Conservation (phyloP, 2,329 filamentous ascomycete species). For the Neonectria ditissima region DNA sequence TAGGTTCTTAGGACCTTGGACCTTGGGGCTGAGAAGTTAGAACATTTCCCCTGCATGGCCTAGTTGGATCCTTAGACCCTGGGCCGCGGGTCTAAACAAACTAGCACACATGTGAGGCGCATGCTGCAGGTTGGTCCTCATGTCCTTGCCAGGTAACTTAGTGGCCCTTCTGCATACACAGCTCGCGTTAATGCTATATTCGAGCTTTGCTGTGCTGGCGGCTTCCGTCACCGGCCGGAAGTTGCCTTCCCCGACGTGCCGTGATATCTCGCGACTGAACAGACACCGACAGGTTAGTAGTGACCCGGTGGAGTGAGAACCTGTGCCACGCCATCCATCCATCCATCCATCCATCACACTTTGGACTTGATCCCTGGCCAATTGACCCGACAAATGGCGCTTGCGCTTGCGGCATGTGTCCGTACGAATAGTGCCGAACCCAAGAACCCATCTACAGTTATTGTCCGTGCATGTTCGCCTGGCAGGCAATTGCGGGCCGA, state of each 20-base stretch:
- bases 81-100: conserved; percentile 24
- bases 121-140: not conserved
- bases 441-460: not conserved
- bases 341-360: conserved; percentile 2
- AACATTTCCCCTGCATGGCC: conserved; percentile 23
- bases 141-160: conserved; percentile 4
- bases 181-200: conserved; percentile 12
- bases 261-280: not conserved
- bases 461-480: conserved; percentile 6
- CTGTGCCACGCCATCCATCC: conserved; percentile 13
- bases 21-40: conserved; percentile 5
- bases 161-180: not conserved
- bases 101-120: conserved; percentile 11
- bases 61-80: conserved; percentile 7
- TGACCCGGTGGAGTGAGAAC: not conserved
- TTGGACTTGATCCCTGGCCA: conserved; percentile 2
- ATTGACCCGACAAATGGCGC: not conserved
- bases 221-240: not conserved
- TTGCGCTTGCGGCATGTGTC: conserved; percentile 7
- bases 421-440: conserved; percentile 8
- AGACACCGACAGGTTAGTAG: not conserved
- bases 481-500: not conserved
- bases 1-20: not conserved
- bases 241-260: not conserved
- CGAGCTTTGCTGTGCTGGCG: conserved; percentile 6